Base-by-base conservation (phyloP, 768 basidiomycete genomes). In the Boletus sp. region DNA sequence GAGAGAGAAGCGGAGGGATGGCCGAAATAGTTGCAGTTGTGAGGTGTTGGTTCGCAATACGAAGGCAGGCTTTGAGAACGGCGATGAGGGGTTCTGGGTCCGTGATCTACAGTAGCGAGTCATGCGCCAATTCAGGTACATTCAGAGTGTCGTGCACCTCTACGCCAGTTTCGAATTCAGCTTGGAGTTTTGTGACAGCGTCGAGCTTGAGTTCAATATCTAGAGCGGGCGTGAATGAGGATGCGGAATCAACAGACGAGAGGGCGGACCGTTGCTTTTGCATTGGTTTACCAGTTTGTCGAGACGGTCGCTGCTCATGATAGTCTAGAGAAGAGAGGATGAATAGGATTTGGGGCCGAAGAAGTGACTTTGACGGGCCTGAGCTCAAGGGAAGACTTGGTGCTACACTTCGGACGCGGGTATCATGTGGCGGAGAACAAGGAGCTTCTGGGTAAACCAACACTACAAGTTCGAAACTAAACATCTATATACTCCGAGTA, bases 171-270 rank as follows among this genome's bases (percentile, higher is more conserved):
- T 90, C 87, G 66, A 90, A 88, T 71, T 85, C 82, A 35, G 75
- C 76, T 69, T 92, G 86, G 40, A 93, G 77, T 73, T 89, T 92
- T 54, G 83, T 77, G 57, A 93, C 76, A 27, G 88, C 90, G 67
- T 93, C 90, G 23, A 90, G 79, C 74, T 86, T 90, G 57, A 81
- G 77, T 72, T 93, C 90, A 54, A 87, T 82, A 70, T 93, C 90
- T 92, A 62, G 59, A 43, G 49, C 29, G 49, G 32, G 46, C 46
- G 48, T 56, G 50, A 55, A 56, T 53, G 47, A 39, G 35, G 34
- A 47, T 41, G 32, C 35, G 48, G 47, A 44, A 52, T 27, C 38
- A 50, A n/a, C 47, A 46, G 57, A 54, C 21, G 55, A 40, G 46
- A 42, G 32, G 34, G 60, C 74, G 46, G 56, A 87, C 86, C 85